Base-by-base conservation (phyloP, 78 protist species). In the Chrysochromulina tobinii region DNA sequence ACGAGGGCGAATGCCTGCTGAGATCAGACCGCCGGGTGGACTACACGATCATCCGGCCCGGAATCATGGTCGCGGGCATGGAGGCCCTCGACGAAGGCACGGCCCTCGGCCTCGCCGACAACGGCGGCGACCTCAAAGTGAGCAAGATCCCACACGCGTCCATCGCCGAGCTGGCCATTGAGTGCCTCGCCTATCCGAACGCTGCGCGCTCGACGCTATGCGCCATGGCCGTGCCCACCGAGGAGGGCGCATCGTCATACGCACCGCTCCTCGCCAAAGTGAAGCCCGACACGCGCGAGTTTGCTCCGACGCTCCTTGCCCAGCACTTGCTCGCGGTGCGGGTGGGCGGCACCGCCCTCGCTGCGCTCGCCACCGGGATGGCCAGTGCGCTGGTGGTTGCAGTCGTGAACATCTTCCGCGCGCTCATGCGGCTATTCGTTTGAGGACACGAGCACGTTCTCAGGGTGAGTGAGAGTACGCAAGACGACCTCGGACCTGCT, bases 91-190 rank as follows among this genome's bases (percentile, higher is more conserved):
- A 27, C 55, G 79, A 69, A n/a, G n/a, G 4, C 38, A 38, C 38
- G 38, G 38, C 53, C 14, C 79, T 69, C 51, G 79, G 15, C 25
- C 51, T 69, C 51, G 79, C 79, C 14, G 79, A 69, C 79, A 27
- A 69, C 79, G 79, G 79, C 79, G 79, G 79, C 79, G 79, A 69
- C 18, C 51, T 69, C 51, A 23, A 27, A 15, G 79, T 69, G 79
- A 23, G 50, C n/a, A 11, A 27, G 54, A 69, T 69, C 79, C 38
- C 79, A 51, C 15, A 11, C 50, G 79, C 15, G 51, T 27, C 79
- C 25, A 12, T 69, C 51, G 79, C 79, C 14, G 14, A 7, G 12
- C 79, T 69, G n/a, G 21, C 51, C 79, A 12, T 69, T 51, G 79
- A 69, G 23, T 3, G 14, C 17, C 79, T 69, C 51, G 23, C 15